phyloP scores from a whole-genome alignment of 148 eudicot species.

The Amaranthus palmeri region DNA sequence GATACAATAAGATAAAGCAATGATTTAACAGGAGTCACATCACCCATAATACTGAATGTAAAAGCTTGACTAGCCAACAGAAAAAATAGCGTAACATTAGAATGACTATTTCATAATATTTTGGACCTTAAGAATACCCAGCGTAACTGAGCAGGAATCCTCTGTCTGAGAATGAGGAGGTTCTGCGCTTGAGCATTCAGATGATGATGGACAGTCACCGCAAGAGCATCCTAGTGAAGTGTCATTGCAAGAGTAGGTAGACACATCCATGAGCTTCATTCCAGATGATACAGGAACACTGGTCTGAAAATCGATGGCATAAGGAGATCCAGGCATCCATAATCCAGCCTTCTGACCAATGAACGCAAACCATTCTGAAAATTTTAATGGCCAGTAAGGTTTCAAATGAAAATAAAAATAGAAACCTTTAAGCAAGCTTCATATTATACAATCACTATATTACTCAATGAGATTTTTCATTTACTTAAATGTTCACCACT shows the following conservation, averaged over 20 bases:
- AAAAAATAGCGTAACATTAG: not conserved
- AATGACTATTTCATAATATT: not conserved
- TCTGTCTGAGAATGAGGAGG: conserved; percentile 55
- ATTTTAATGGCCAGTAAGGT: conserved; percentile 5
- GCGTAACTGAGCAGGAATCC: conserved; percentile 46
- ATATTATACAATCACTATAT: not conserved
- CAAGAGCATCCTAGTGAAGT: conserved; percentile 74
- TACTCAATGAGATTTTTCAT: not conserved
- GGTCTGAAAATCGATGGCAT: conserved; percentile 52
- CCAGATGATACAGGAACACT: conserved; percentile 42
- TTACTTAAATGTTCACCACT: no score
- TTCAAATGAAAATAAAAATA: not conserved
- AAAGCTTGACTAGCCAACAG: conserved; percentile 8
- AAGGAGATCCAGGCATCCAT: conserved; percentile 75
- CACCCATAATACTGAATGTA: not conserved
- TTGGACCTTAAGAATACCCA: conserved; percentile 50
- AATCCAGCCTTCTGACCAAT: conserved; percentile 52
- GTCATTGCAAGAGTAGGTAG: conserved; percentile 64
- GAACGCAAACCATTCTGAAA: conserved; percentile 69
- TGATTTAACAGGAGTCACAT: not conserved
- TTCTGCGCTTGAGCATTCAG: conserved; percentile 48
- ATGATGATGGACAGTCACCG: conserved; percentile 70
- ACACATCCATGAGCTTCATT: conserved; percentile 58
- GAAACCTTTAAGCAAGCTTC: not conserved
- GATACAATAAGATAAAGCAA: conserved; percentile 3